These are phyloP conservation scores for Ophiostoma quercus DNA, from an alignment of 2,329 filamentous ascomycete species.

Conservation along the genomic window DNA sequence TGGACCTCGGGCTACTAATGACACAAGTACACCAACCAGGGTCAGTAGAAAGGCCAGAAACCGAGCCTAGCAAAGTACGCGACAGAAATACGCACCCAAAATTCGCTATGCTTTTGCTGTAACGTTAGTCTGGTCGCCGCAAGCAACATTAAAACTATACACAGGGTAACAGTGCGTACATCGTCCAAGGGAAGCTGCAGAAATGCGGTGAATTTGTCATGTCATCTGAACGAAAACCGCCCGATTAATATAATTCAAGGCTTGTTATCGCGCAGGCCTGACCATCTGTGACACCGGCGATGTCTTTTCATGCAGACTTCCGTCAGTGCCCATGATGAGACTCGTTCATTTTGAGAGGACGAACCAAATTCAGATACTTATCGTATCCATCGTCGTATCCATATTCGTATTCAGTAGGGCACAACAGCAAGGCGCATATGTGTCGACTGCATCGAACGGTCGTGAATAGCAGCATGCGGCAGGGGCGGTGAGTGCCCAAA, in stretches of 20 bases:
- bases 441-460: neutral
- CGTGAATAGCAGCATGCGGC: neutral
- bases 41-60: neutral
- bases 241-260: neutral
- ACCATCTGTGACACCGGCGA: neutral
- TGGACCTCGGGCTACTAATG: neutral
- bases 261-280: neutral
- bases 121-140: neutral
- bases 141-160: neutral
- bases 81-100: neutral
- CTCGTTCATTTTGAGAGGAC: neutral
- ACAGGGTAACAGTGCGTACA: neutral
- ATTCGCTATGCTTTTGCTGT: neutral
- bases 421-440: neutral
- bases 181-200: neutral
- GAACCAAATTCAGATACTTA: neutral
- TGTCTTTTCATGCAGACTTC: neutral
- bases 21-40: neutral
- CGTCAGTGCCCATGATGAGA: neutral
- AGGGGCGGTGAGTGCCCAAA: too few relatives aligned
- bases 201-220: neutral
- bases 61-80: neutral
- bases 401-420: neutral
- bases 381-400: neutral
- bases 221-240: conserved; percentile 9